Evolutionary conservation across 169 alveolate genomes (phyloP).

Genomic region (Theileria annulata): DNA sequence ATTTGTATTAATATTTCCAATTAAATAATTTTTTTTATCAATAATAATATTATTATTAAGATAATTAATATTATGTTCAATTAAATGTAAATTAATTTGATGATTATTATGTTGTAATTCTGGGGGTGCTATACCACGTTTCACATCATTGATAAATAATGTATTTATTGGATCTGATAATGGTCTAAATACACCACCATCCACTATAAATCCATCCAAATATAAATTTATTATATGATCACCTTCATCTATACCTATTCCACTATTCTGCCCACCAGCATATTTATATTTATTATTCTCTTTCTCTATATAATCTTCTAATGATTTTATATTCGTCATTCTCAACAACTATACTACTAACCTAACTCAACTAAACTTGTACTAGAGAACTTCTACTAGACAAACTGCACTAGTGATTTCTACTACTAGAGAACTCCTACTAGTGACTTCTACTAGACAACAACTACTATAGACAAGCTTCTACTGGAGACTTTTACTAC

Average conservation of each 20-base stretch:
- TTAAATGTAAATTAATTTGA: constrained; percentile 29
- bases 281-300: neutral
- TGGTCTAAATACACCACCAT: constrained; percentile 90
- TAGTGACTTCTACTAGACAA: no score
- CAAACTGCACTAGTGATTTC: no score
- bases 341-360: neutral
- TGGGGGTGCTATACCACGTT: constrained; percentile 90
- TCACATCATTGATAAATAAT: constrained; percentile 86
- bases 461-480: no score
- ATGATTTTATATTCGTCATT: constrained; percentile 61
- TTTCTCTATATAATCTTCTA: constrained; percentile 37
- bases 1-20: constrained; percentile 24
- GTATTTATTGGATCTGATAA: constrained; percentile 84
- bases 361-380: neutral
- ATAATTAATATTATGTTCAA: constrained; percentile 33
- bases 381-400: no score
- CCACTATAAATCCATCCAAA: constrained; percentile 89
- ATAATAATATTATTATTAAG: no score
- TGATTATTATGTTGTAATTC: constrained; percentile 81
- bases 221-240: constrained; percentile 77
- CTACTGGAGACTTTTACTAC: no score
- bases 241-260: constrained; percentile 46
- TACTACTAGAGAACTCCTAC: no score
- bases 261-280: constrained; percentile 69
- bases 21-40: neutral